A percentile compares a stretch with the other conserved stretches of the same genome.
phyloP scores from a whole-genome alignment of 345 rosid species.

The Lumnitzera littorea region DNA sequence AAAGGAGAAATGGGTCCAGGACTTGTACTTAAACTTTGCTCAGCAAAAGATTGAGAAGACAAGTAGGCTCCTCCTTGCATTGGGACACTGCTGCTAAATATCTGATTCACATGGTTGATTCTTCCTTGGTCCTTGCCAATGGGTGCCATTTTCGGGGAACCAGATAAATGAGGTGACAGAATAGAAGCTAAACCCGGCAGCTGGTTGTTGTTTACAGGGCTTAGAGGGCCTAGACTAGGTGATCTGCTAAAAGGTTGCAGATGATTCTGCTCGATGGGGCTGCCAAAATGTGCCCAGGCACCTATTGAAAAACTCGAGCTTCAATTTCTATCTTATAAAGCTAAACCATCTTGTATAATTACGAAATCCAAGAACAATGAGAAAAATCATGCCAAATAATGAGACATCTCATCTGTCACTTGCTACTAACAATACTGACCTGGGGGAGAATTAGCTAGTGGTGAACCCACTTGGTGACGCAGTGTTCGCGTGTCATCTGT shows the following conservation, averaged over 20 bases:
- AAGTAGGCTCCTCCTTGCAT: constrained; percentile 41
- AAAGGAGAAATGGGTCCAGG: constrained; percentile 39
- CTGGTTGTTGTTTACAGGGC: constrained; percentile 46
- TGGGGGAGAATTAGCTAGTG: constrained; percentile 76
- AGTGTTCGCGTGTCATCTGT: constrained; percentile 61
- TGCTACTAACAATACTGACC: constrained; percentile 31
- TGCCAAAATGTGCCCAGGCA: constrained; percentile 63
- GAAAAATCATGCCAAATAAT: not conserved
- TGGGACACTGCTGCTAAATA: constrained; percentile 32
- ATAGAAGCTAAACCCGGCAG: constrained; percentile 81
- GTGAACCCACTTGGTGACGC: constrained; percentile 65
- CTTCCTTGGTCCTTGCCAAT: constrained; percentile 74
- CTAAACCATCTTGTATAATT: no score
- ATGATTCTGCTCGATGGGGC: constrained; percentile 64
- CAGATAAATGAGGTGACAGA: constrained; percentile 58
- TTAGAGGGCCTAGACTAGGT: constrained; percentile 50
- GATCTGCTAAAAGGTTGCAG: constrained; percentile 54
- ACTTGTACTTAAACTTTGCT: constrained; percentile 34
- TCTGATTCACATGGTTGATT: constrained; percentile 41
- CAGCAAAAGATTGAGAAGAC: constrained; percentile 49
- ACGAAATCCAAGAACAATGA: no score
- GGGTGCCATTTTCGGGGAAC: constrained; percentile 38
- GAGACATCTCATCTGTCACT: not conserved
- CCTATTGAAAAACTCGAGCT: constrained; percentile 33
- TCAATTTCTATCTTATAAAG: no score